A percentile compares a stretch with the other conserved stretches of the same genome.
Evolutionary conservation across 2,329 filamentous ascomycete species (phyloP).

Genomic region (Fusarium verticillioides): DNA sequence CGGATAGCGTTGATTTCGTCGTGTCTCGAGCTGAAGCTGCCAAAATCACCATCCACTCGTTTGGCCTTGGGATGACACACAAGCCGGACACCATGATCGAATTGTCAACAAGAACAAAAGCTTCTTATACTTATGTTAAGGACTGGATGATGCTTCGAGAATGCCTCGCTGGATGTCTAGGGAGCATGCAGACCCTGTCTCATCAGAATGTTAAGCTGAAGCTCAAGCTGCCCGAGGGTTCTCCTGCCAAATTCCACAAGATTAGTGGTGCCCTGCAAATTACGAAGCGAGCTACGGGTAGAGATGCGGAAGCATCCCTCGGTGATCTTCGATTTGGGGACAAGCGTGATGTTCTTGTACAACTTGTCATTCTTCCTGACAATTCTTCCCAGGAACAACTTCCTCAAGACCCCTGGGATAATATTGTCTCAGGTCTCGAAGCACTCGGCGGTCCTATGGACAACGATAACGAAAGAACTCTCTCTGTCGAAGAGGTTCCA

Average conservation of each 20-base stretch:
- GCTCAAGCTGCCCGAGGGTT: conserved; percentile 92
- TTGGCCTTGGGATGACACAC: conserved; percentile 94
- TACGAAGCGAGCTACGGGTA: conserved; percentile 93
- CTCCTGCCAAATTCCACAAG: conserved; percentile 97
- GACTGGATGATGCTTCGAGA: conserved; percentile 99
- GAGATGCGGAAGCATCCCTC: conserved; percentile 91
- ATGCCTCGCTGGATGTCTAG: conserved; percentile 92
- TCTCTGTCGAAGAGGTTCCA: conserved; percentile 94
- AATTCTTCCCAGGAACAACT: conserved; percentile 83
- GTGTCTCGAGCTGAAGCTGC: conserved; percentile 96
- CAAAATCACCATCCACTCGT: conserved; percentile 97
- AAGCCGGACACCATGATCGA: conserved; percentile 99
- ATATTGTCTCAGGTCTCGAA: conserved; percentile 93
- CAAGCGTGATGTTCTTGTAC: conserved; percentile 92
- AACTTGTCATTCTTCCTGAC: conserved; percentile 91
- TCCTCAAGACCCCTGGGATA: conserved; percentile 96
- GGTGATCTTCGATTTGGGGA: conserved; percentile 96
- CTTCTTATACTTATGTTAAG: conserved; percentile 97
- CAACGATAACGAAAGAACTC: conserved; percentile 81
- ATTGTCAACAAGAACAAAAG: conserved; percentile 93
- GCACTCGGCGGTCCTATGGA: conserved; percentile 90
- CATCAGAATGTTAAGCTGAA: conserved; percentile 98
- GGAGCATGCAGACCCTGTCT: conserved; percentile 91
- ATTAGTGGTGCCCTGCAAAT: conserved; percentile 96
- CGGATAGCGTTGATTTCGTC: conserved; percentile 96